A percentile compares a stretch with the other conserved stretches of the same genome.
phyloP scores from a whole-genome alignment of 768 basidiomycete species.

The Suillus ampliporus region DNA sequence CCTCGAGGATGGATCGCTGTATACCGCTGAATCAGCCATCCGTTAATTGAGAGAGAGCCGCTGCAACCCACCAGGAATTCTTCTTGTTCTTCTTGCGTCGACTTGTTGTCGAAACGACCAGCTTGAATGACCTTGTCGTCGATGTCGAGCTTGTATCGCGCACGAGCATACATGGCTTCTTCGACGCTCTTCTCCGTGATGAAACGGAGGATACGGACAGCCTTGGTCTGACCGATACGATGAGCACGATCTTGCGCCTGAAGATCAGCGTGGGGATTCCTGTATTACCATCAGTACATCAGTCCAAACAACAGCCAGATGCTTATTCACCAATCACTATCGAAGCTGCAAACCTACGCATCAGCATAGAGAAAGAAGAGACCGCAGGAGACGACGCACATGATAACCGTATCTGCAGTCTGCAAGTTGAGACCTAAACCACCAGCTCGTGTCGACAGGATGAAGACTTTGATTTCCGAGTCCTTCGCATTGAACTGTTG shows the following conservation, averaged over 20 bases:
- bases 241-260: slow-evolving; percentile 99
- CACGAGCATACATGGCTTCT: slow-evolving; percentile 96
- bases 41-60: slow-evolving; percentile 6
- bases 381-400: slow-evolving; percentile 54
- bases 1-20: slow-evolving; percentile 88
- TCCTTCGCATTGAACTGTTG: slow-evolving; percentile 87
- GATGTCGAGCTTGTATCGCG: slow-evolving; percentile 95
- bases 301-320: neutral
- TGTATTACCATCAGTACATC: slow-evolving; percentile 29
- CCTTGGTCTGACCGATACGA: slow-evolving; percentile 99
- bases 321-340: slow-evolving; percentile 67
- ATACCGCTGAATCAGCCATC: slow-evolving; percentile 17
- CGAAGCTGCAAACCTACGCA: slow-evolving; percentile 55
- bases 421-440: slow-evolving; percentile 95
- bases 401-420: slow-evolving; percentile 95
- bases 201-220: slow-evolving; percentile 94
- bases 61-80: slow-evolving; percentile 76
- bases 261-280: slow-evolving; percentile 99
- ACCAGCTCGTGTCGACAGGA: slow-evolving; percentile 92
- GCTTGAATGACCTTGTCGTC: slow-evolving; percentile 99
- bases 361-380: slow-evolving; percentile 17
- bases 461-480: slow-evolving; percentile 90
- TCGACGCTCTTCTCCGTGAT: slow-evolving; percentile 99
- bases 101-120: slow-evolving; percentile 98
- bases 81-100: slow-evolving; percentile 97